These are phyloP conservation scores for Daldinia childiae DNA, from an alignment of 495 filamentous ascomycete species.

Conservation along the genomic window DNA sequence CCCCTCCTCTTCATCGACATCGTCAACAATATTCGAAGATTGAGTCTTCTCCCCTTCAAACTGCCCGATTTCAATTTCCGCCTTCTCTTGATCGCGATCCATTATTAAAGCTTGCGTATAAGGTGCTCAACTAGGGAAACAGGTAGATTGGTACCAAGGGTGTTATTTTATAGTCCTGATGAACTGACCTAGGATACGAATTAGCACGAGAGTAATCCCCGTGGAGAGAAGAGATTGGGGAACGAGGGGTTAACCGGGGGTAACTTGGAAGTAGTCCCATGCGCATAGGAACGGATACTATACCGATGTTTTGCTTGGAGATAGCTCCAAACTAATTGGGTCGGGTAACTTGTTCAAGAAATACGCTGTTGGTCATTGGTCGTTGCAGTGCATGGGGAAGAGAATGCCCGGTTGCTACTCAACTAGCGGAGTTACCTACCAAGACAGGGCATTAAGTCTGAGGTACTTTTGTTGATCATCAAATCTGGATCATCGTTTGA, in stretches of 20 bases:
- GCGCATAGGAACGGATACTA: background rate
- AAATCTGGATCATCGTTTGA: too few species aligned
- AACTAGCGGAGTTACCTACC: background rate
- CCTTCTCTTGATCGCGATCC: slow-evolving; percentile 44
- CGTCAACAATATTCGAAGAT: slow-evolving; percentile 22
- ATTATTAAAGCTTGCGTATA: slow-evolving; percentile 20
- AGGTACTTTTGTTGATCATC: too few species aligned
- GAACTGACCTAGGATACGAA: background rate
- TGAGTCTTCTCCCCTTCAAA: slow-evolving; percentile 35
- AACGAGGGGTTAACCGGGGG: slow-evolving; percentile 33
- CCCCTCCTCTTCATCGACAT: slow-evolving; percentile 35
- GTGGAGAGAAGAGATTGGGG: slow-evolving; percentile 15
- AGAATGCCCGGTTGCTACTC: background rate
- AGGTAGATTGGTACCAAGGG: background rate
- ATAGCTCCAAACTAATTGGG: slow-evolving; percentile 3
- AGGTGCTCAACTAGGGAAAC: background rate
- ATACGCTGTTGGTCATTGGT: background rate
- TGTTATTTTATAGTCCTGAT: slow-evolving; percentile 18
- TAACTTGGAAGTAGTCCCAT: slow-evolving; percentile 7
- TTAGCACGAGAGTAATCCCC: slow-evolving; percentile 2
- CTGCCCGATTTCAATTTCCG: slow-evolving; percentile 29
- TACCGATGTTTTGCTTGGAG: slow-evolving; percentile 11
- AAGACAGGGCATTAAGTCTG: too few species aligned
- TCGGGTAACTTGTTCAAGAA: background rate
- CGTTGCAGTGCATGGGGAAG: background rate